Conservation (phyloP, 208 protist species). For the Leptomonas pyrrhocoris region DNA sequence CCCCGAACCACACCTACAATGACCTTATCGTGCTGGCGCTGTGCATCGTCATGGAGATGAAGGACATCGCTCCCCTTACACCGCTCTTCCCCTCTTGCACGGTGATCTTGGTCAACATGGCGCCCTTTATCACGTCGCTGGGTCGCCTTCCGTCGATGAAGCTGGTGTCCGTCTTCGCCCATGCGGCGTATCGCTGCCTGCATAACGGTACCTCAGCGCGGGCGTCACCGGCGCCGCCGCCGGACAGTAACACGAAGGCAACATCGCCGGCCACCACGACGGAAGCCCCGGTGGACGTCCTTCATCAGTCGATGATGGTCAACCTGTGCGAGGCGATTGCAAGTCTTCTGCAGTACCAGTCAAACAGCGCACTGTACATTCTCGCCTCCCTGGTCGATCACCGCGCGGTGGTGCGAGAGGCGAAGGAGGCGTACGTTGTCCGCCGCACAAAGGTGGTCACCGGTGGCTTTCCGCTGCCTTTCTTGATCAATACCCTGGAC, state of each 20-base stretch:
- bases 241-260: neutral
- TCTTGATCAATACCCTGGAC: slow-evolving; percentile 71
- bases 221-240: neutral
- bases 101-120: slow-evolving; percentile 81
- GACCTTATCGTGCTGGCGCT: slow-evolving; percentile 84
- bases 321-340: slow-evolving; percentile 76
- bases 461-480: slow-evolving; percentile 30
- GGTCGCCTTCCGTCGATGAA: slow-evolving; percentile 42
- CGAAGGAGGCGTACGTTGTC: slow-evolving; percentile 45
- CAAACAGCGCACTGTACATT: slow-evolving; percentile 48
- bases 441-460: slow-evolving; percentile 24
- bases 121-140: slow-evolving; percentile 81
- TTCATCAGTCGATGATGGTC: slow-evolving; percentile 49
- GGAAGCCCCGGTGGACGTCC: neutral
- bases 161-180: slow-evolving; percentile 61
- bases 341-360: slow-evolving; percentile 76
- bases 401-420: slow-evolving; percentile 48
- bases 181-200: slow-evolving; percentile 49
- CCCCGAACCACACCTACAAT: slow-evolving; percentile 54
- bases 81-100: slow-evolving; percentile 72
- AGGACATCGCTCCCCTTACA: slow-evolving; percentile 40
- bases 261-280: neutral
- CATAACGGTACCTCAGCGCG: slow-evolving; percentile 5
- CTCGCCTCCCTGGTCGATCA: slow-evolving; percentile 61
- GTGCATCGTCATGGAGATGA: slow-evolving; percentile 61